Base-by-base conservation (phyloP, 2,329 filamentous ascomycete genomes). In the Beauveria asiatica region DNA sequence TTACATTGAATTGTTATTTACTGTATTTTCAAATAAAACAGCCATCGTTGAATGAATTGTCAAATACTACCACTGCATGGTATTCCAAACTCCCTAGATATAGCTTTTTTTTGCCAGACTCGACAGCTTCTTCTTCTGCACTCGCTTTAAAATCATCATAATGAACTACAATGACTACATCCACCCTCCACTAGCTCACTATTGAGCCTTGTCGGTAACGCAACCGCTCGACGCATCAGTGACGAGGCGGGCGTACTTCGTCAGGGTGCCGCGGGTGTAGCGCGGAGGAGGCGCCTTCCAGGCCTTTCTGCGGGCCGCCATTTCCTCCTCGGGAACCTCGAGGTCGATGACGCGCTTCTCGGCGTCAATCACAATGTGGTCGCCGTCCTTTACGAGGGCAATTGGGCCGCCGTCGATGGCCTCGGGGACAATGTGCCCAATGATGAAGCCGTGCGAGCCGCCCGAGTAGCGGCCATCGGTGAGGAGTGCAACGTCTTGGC, bases 361-460 rank as follows among this genome's bases (percentile, higher is more conserved):
- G 0, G 91, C 89, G 68, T 96, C 90, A 62, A 96, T 95, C 53
- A 86, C 84, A 65, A 96, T 88, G 61, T 80, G 80, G 70, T 96
- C 91, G 27, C 91, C 91, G 66, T 96, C 87, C 66, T 82, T 73
- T n/a, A 94, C 88, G 11, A 96, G 80, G 16, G 83, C 91, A 63
- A 96, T 94, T 2, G 91, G 91, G 0, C 91, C 91, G 54, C 91
- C 91, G 65, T 89, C 89, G 70, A 90, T 87, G 9, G 91, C 91
- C 76, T 96, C 91, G 27, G 91, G 91, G 45, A 92, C 90, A 63
- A 96, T 88, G 74, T 94, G 90, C 1, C 90, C 90, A 68, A 94
- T 93, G 66, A 94, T 78, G 81, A 94, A 94, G 44, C 90, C 90
- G 80, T 94, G 90, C 63, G 84, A 88, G 57, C 89, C 91, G 61